A percentile compares a stretch with the other conserved stretches of the same genome.
Conservation (phyloP, 2,329 filamentous ascomycete genomes). For the Exophiala spinifera region DNA sequence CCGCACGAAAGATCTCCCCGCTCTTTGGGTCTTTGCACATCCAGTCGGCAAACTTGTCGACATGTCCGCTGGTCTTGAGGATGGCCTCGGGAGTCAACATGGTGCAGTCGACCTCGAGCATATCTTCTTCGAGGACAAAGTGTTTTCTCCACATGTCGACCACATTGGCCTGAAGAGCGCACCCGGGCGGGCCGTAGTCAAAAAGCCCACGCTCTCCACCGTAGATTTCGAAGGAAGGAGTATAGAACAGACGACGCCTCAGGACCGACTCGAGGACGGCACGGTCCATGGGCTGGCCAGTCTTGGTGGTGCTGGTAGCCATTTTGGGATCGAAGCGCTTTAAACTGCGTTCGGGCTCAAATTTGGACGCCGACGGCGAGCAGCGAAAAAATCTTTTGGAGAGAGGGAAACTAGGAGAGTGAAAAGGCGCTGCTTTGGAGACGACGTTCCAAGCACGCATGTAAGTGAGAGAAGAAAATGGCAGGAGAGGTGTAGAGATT, state of each 20-base stretch:
- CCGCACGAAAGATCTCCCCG: conserved; percentile 91
- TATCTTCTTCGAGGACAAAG: conserved; percentile 89
- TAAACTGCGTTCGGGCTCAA: neutral
- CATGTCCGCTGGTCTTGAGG: conserved; percentile 92
- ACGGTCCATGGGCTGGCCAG: conserved; percentile 86
- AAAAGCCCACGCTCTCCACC: conserved; percentile 84
- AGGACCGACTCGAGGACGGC: conserved; percentile 78
- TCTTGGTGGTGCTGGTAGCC: conserved; percentile 71
- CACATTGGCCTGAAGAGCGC: conserved; percentile 81
- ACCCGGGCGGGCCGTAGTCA: conserved; percentile 89
- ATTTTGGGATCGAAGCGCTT: conserved; percentile 41
- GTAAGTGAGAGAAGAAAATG: conserved; percentile 5
- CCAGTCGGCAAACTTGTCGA: conserved; percentile 97
- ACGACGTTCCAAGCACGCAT: conserved; percentile 21
- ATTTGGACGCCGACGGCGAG: conserved; percentile 34
- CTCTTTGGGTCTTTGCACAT: conserved; percentile 99
- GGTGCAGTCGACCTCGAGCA: conserved; percentile 92
- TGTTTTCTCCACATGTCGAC: conserved; percentile 89
- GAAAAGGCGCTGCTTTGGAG: conserved; percentile 31
- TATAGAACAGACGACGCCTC: conserved; percentile 87
- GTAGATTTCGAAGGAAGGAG: conserved; percentile 93
- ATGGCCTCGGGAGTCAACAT: conserved; percentile 91
- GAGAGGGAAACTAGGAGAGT: conserved; percentile 31
- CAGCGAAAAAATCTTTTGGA: conserved; percentile 41
- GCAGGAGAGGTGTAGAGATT: neutral